Evolutionary conservation across 129 eudicot species (phyloP).

Genomic region (Saposhnikovia divaricata): DNA sequence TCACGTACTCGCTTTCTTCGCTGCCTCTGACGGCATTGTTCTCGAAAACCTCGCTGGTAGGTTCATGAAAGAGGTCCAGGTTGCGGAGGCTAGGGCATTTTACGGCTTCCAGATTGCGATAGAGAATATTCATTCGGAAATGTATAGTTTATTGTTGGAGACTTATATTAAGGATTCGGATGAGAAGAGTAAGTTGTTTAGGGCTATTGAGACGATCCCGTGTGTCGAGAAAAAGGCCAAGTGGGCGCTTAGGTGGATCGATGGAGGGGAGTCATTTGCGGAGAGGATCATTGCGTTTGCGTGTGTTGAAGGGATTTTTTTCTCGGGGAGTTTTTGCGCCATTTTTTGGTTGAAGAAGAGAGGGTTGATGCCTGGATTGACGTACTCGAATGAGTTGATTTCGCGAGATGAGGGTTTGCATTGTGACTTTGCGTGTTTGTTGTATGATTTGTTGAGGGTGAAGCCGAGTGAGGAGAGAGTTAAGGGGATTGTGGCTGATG

Average conservation of each 20-base stretch:
- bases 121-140: background rate
- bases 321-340: background rate
- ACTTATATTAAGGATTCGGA: background rate
- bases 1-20: background rate
- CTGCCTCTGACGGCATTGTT: background rate
- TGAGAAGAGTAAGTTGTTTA: background rate
- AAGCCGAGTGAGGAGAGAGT: background rate
- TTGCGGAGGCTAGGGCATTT: conserved; percentile 1
- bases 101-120: conserved; percentile 1
- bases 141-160: background rate
- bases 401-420: background rate
- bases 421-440: background rate
- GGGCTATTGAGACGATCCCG: background rate
- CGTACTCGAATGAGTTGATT: background rate
- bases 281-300: background rate
- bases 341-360: conserved; percentile 1
- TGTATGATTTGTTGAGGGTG: background rate
- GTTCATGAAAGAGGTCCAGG: background rate
- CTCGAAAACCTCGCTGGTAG: background rate
- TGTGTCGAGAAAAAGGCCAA: background rate
- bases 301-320: background rate
- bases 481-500: background rate
- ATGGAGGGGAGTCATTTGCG: background rate
- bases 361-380: conserved; percentile 1
- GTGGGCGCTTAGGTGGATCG: background rate